Evolutionary conservation across 140 eudicot species (phyloP).

Genomic region (Ambrosia hybrid): DNA sequence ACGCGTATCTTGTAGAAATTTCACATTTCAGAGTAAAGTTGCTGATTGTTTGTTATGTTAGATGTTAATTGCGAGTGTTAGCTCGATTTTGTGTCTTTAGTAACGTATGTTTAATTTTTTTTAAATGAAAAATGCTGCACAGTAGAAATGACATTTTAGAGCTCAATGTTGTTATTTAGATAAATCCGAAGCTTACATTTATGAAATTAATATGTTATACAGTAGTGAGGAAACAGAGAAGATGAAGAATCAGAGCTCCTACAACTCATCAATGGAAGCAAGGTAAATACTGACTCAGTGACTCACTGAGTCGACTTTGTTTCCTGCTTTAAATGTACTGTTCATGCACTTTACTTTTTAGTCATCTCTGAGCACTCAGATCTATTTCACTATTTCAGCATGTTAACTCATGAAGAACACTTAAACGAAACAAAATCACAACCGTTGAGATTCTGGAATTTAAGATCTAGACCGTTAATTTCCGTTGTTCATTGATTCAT

Average conservation of each 20-base stretch:
- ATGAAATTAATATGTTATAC: not conserved
- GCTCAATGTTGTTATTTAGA: slow-evolving; percentile 5
- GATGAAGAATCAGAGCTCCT: slow-evolving; percentile 32
- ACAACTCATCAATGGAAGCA: slow-evolving; percentile 54
- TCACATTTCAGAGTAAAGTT: not conserved
- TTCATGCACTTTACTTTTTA: not conserved
- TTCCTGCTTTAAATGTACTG: not conserved
- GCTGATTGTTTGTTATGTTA: not conserved
- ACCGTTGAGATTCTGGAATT: slow-evolving; percentile 35
- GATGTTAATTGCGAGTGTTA: not conserved
- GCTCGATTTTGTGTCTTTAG: too few species aligned
- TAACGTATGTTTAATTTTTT: too few species aligned
- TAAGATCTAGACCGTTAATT: slow-evolving; percentile 42
- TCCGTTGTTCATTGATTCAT: too few species aligned
- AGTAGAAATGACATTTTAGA: too few species aligned
- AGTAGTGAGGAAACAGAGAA: slow-evolving; percentile 37
- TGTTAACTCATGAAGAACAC: not conserved
- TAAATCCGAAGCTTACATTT: slow-evolving; percentile 10
- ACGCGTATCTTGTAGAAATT: not conserved
- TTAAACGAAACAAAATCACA: slow-evolving; percentile 12
- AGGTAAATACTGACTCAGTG: slow-evolving; percentile 34
- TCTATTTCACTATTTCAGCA: too few species aligned
- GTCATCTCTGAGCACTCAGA: too few species aligned
- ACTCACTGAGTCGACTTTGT: slow-evolving; percentile 33
- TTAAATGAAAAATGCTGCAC: too few species aligned